Base-by-base conservation (phyloP, 768 basidiomycete genomes). In the Trametes cubensis region DNA sequence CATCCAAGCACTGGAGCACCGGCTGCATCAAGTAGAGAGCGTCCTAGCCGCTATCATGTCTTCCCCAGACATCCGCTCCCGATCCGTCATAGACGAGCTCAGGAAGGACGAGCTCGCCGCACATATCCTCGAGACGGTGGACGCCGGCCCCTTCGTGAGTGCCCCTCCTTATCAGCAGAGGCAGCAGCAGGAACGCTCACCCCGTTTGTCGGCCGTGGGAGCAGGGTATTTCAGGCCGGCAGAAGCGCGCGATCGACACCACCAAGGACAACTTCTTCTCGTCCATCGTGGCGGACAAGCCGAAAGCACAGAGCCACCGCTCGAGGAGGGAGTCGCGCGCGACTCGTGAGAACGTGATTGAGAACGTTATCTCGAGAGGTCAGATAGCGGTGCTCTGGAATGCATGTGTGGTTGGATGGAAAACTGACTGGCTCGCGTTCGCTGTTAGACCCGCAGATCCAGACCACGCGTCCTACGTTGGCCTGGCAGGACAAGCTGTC, bases 21-120 rank as follows among this genome's bases (percentile, higher is more conserved):
- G 93, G 65, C 88, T 93, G 84, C 94, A 95, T 67, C 90, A 94
- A 71, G 89, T 95, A 66, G 94, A 95, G 74, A 90, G 93, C 13
- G 76, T 95, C 17, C 79, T 95, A 3, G 94, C 92, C 23, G 87
- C 89, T 6, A 80, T 95, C 52, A 79, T 95, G 52, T 83, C 89
- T 63, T 91, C 88, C 58, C 80, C 82, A 28, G 87, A 90, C 72
- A 73, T 80, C n/a, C 78, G 87, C 60, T 85, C 89, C 0, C 83
- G 85, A 68, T 77, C 76, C 28, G 70, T 92, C 47, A 78, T 91
- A 38, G 76, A 81, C 39, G 88, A 89, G 66, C 73, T 92, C 42
- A 80, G 81, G 58, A 82, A 85, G 64, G 92, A 95, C 69, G 83
- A 86, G 47, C 80, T 94, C 38, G 92, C 93, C 2, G 76, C 85